These are phyloP conservation scores for Colletotrichum limetticola DNA, from an alignment of 2,329 filamentous ascomycete genomes.

Conservation along the genomic window DNA sequence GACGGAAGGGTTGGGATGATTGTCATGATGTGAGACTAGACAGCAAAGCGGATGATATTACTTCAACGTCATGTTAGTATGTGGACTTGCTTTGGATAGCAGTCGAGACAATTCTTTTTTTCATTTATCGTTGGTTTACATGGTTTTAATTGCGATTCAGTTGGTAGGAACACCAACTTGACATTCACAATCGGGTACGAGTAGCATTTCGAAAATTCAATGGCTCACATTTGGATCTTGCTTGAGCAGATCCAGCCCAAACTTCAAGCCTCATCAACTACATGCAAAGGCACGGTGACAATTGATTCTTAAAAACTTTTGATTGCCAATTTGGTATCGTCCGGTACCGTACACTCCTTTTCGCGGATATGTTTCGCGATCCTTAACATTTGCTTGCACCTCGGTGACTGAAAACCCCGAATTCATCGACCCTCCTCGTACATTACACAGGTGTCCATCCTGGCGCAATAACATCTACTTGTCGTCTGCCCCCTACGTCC, in stretches of 20 bases:
- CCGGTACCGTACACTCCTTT: conserved; percentile 25
- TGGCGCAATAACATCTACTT: neutral
- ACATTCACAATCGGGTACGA: neutral
- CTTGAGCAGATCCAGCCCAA: neutral
- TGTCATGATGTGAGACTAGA: conserved; percentile 30
- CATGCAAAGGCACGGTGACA: no score
- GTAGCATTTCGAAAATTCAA: conserved; percentile 9
- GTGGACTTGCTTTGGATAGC: neutral
- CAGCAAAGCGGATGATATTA: conserved; percentile 27
- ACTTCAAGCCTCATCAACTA: neutral
- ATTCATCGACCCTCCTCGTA: neutral
- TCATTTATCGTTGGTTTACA: neutral
- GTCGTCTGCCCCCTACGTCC: neutral
- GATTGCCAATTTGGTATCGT: conserved; percentile 33
- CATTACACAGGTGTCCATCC: conserved; percentile 2
- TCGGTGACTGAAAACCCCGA: neutral
- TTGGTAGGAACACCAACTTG: neutral
- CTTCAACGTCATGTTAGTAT: neutral
- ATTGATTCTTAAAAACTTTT: conserved; percentile 15
- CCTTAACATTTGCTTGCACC: conserved; percentile 1
- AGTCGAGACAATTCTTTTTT: neutral
- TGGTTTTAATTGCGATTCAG: conserved; percentile 19
- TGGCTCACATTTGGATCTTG: neutral
- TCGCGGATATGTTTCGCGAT: conserved; percentile 8
- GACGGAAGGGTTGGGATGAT: neutral